Percentiles rank a stretch among this genome's conserved stretches.
These are phyloP conservation scores for Pseudopithomyces chartarum DNA, from an alignment of 2,329 filamentous ascomycete genomes.

Conservation along the genomic window DNA sequence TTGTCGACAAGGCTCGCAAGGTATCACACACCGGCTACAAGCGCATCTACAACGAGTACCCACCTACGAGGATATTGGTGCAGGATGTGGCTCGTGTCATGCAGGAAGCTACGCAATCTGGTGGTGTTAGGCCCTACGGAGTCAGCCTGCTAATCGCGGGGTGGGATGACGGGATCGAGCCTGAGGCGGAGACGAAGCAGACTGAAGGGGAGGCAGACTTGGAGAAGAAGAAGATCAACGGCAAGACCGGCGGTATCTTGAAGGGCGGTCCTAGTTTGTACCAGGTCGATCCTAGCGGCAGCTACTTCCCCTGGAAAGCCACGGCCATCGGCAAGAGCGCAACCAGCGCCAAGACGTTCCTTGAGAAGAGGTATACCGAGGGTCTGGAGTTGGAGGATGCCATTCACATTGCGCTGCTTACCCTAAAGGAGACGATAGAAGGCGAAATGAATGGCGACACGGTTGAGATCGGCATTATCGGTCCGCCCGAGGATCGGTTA, in stretches of 20 bases:
- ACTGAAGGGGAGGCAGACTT: conserved; percentile 57
- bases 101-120: conserved; percentile 98
- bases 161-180: conserved; percentile 96
- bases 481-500: conserved; percentile 89
- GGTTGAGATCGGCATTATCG: conserved; percentile 97
- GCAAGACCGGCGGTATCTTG: conserved; percentile 92
- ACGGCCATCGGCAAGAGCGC: conserved; percentile 99
- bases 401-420: conserved; percentile 96
- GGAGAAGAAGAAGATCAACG: conserved; percentile 72
- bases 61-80: conserved; percentile 98
- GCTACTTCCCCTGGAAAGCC: conserved; percentile 99
- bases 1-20: conserved; percentile 97
- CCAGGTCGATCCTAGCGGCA: conserved; percentile 98
- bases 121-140: conserved; percentile 95
- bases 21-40: conserved; percentile 99
- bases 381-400: conserved; percentile 96
- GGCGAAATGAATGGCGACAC: conserved; percentile 99
- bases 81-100: conserved; percentile 97
- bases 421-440: conserved; percentile 98
- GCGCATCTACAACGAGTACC: conserved; percentile 99
- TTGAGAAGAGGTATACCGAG: conserved; percentile 99
- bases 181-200: conserved; percentile 71
- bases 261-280: conserved; percentile 98
- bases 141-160: conserved; percentile 94
- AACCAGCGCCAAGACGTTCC: conserved; percentile 96